Conservation (phyloP, 2,329 filamentous ascomycete species). For the Hymenoscyphus fraxineus region DNA sequence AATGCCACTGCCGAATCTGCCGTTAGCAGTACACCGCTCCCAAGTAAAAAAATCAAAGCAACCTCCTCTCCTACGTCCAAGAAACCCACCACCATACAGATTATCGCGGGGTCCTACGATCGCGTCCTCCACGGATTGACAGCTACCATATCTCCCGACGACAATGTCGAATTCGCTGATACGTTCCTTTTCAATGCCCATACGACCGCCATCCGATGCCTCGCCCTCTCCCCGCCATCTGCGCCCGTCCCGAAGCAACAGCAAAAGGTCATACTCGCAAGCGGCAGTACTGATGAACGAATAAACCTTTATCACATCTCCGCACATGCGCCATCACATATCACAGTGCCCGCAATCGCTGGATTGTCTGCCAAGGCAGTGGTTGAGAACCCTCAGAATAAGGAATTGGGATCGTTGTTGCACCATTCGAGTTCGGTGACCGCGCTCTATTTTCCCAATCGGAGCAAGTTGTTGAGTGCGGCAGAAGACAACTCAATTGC, state of each 20-base stretch:
- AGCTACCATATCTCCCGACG: conserved; percentile 55
- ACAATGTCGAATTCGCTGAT: conserved; percentile 69
- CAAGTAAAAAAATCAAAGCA: conserved; percentile 31
- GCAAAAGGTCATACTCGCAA: conserved; percentile 87
- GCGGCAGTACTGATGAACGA: conserved; percentile 86
- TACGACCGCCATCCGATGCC: conserved; percentile 80
- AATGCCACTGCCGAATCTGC: conserved; percentile 23
- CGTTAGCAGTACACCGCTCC: conserved; percentile 8
- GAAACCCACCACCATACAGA: conserved; percentile 64
- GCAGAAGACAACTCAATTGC: conserved; percentile 90
- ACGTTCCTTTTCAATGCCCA: conserved; percentile 96
- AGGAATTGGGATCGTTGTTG: conserved; percentile 79
- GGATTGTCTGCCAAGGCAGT: conserved; percentile 69
- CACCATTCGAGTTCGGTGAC: conserved; percentile 85
- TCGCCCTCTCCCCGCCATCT: conserved; percentile 78
- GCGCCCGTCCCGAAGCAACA: conserved; percentile 55
- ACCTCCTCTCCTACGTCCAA: conserved; percentile 22
- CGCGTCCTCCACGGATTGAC: conserved; percentile 86
- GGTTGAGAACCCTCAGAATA: conserved; percentile 80
- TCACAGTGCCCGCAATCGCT: conserved; percentile 57
- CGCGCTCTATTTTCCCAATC: conserved; percentile 73
- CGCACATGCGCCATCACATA: conserved; percentile 57
- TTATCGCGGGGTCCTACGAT: conserved; percentile 92
- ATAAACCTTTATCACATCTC: conserved; percentile 94
- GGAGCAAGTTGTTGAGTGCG: conserved; percentile 81